Conservation (phyloP, 1,284 basidiomycete species). For the Grifola frondosa region DNA sequence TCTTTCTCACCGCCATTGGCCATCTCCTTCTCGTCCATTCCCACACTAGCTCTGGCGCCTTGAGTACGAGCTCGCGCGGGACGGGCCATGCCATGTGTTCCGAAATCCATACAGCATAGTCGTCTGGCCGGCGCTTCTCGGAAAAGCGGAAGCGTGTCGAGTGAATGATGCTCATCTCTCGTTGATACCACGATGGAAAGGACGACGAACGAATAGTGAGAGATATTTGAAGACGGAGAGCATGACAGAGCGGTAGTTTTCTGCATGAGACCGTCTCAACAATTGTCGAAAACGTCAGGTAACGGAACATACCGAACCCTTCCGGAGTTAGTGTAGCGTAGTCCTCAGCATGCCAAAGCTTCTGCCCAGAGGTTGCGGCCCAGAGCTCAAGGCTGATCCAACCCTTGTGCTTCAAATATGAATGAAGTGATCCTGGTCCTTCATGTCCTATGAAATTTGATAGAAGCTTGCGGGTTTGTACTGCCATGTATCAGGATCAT, state of each 20-base stretch:
- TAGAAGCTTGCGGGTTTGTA: constrained; percentile 84
- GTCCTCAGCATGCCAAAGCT: constrained; percentile 92
- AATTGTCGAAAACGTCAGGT: constrained; percentile 3
- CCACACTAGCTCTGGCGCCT: constrained; percentile 72
- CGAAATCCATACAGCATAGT: constrained; percentile 80
- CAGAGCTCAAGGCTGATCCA: constrained; percentile 86
- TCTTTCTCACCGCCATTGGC: constrained; percentile 47
- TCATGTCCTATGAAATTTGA: constrained; percentile 95
- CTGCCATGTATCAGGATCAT: no score
- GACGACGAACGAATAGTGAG: constrained; percentile 73
- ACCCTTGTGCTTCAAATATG: constrained; percentile 89
- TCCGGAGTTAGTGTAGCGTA: constrained; percentile 81
- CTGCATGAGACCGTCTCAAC: constrained; percentile 36
- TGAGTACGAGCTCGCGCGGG: constrained; percentile 79
- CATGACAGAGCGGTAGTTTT: constrained; percentile 77
- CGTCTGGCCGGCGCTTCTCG: constrained; percentile 81
- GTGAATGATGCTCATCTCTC: constrained; percentile 77
- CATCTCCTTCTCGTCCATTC: constrained; percentile 64
- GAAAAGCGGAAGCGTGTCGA: constrained; percentile 85
- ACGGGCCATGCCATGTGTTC: constrained; percentile 79
- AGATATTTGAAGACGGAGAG: constrained; percentile 87
- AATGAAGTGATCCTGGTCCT: constrained; percentile 90
- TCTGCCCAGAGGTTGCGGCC: constrained; percentile 71
- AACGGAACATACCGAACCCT: constrained; percentile 72
- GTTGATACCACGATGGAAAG: constrained; percentile 75